Base-by-base conservation (phyloP, 108 stramenopile genomes). In the Mediolabrus comicus region DNA sequence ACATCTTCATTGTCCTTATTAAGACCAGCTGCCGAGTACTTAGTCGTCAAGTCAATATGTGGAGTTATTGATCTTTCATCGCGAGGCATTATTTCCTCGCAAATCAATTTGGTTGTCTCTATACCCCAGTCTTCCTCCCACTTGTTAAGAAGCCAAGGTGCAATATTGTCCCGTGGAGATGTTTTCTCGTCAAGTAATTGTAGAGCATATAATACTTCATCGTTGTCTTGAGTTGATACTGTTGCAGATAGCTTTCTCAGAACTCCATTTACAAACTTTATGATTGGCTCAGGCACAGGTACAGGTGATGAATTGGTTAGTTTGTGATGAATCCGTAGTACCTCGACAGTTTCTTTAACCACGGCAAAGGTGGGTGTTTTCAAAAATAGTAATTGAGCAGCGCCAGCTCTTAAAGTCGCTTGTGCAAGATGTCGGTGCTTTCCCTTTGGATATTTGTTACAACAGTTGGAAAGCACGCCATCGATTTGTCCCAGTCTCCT, bases 181-280 rank as follows among this genome's bases (percentile, higher is more conserved):
- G 87, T 88, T 31, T 72, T 63, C 35, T 68, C 67, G n/a, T 65
- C 72, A 11, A 88, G 68, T 39, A 76, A 12, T 39, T 59, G 58
- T 10, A 54, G 53, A 9, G 46, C 80, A 13, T 59, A 27, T 24
- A 49, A 9, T 16, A 56, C 29, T 46, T 71, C 78, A 12, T 53
- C 70, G 4, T 51, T 46, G 13, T 76, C 80, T 57, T 79, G 77
- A 41, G 8, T n/a, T 31, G 27, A 22, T 5, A 46, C 17, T 49
- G 59, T 67, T 34, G 83, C 62, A 10, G 81, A 78, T 6, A 94
- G 52, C 12, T 82, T 71, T 39, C 93, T 75, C 10, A 94, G 66
- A 1, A 92, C 79, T 16, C 88, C 93, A 81, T 94, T 94, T 0
- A 82, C 90, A 84, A 89, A 88, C n/a, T 81, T 86, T 28, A 88